phyloP scores from a whole-genome alignment of 169 alveolate genomes.

The Eimeria necatrix region DNA sequence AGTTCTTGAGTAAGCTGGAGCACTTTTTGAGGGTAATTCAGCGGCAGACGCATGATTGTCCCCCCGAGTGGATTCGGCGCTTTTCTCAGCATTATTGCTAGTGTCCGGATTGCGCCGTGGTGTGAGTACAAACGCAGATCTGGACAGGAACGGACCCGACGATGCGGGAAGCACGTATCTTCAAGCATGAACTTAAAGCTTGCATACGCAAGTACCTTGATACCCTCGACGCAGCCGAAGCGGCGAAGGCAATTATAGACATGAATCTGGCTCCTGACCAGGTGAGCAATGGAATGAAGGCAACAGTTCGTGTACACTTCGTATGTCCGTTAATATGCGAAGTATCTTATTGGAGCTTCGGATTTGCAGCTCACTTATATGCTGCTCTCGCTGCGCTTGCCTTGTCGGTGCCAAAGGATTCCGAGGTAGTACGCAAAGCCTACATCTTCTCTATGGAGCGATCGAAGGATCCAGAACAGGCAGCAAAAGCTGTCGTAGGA shows the following conservation, averaged over 20 bases:
- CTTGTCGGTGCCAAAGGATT: constrained; percentile 46
- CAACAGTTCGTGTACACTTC: background rate
- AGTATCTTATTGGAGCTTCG: background rate
- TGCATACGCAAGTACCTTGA: constrained; percentile 77
- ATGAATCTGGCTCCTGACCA: constrained; percentile 78
- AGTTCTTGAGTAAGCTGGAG: too few species aligned
- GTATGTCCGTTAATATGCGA: background rate
- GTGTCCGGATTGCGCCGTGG: background rate
- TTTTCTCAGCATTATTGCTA: background rate
- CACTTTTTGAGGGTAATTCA: too few species aligned
- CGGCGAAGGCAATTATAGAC: constrained; percentile 50
- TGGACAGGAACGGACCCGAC: constrained; percentile 81
- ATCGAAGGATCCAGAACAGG: constrained; percentile 59
- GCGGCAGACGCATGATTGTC: too few species aligned
- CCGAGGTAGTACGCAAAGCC: constrained; percentile 76
- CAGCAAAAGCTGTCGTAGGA: constrained; percentile 66
- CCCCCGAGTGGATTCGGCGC: too few species aligned
- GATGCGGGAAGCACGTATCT: constrained; percentile 65
- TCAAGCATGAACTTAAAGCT: constrained; percentile 63
- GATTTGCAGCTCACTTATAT: background rate
- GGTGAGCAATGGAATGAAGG: background rate
- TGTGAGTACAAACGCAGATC: constrained; percentile 49
- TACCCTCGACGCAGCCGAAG: constrained; percentile 65
- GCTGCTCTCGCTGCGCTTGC: background rate
- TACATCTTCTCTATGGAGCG: constrained; percentile 74